Evolutionary conservation across 257 asterid genomes (phyloP).

Genomic region (Solanum sejunctum): DNA sequence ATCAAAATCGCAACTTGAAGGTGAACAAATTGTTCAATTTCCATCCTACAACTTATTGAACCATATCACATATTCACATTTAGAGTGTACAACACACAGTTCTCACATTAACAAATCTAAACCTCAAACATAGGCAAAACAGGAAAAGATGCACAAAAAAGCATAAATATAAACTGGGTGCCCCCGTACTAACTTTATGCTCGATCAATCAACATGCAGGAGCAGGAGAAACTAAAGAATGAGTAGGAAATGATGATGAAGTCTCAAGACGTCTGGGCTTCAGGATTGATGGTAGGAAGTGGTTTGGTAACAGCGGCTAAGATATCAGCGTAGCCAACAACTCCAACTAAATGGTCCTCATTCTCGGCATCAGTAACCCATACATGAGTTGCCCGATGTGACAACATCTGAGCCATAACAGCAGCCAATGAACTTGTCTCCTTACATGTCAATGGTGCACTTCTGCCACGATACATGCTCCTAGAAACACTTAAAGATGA

Average conservation of each 20-base stretch:
- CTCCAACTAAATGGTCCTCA: conserved; percentile 79
- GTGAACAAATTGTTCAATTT: neutral
- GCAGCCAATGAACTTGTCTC: conserved; percentile 80
- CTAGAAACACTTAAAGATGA: conserved; percentile 39
- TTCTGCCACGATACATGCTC: conserved; percentile 89
- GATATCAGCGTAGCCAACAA: conserved; percentile 80
- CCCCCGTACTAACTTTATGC: neutral
- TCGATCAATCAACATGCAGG: neutral
- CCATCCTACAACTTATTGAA: neutral
- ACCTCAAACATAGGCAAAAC: neutral
- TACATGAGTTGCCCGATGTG: conserved; percentile 86
- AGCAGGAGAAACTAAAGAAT: neutral
- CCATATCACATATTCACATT: neutral
- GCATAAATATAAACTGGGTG: neutral
- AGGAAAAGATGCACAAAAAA: neutral
- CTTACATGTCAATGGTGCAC: conserved; percentile 85
- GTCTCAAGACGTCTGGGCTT: conserved; percentile 22
- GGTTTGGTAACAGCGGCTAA: conserved; percentile 68
- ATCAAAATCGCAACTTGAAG: neutral
- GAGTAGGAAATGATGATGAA: neutral
- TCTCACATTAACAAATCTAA: neutral
- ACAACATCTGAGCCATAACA: conserved; percentile 95
- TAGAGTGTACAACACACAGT: neutral
- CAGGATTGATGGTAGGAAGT: conserved; percentile 31
- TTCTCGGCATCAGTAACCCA: conserved; percentile 86